A percentile compares a stretch with the other conserved stretches of the same genome.
These are phyloP conservation scores for Plasmodium chabaudi DNA, from an alignment of 169 alveolate species.

Conservation along the genomic window DNA sequence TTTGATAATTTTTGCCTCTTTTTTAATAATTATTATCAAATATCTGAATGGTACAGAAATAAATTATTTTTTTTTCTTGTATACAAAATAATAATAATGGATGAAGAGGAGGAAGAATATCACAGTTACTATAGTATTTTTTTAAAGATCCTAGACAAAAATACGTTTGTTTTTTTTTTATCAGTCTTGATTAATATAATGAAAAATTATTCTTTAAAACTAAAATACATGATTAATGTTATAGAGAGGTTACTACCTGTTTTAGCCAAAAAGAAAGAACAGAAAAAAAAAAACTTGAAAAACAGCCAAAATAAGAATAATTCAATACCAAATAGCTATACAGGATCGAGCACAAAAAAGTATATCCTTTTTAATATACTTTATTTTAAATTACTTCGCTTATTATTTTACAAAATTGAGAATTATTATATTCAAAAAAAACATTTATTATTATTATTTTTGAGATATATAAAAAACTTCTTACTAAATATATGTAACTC, in stretches of 20 bases:
- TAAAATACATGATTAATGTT: conserved; percentile 16
- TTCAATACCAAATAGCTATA: not conserved
- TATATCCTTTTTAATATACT: conserved; percentile 31
- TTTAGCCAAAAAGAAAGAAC: not conserved
- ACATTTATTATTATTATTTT: conserved; percentile 24
- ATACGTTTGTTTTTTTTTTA: conserved; percentile 35
- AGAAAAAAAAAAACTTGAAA: not conserved
- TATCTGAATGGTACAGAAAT: conserved; percentile 20
- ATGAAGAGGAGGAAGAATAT: conserved; percentile 67
- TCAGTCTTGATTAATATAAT: conserved; percentile 33
- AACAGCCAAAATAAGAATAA: not conserved
- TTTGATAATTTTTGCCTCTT: conserved; percentile 27
- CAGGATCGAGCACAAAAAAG: not conserved
- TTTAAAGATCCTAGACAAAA: conserved; percentile 12
- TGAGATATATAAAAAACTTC: conserved; percentile 65
- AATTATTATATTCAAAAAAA: conserved; percentile 21
- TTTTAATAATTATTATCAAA: conserved; percentile 41
- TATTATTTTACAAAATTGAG: conserved; percentile 55
- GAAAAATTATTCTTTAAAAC: conserved; percentile 22
- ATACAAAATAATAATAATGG: conserved; percentile 61
- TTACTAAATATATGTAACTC: conserved; percentile 59
- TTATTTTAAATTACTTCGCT: conserved; percentile 37
- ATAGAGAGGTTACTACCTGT: conserved; percentile 57
- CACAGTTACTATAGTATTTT: conserved; percentile 34
- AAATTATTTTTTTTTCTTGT: conserved; percentile 24